Conservation (phyloP, 1,284 basidiomycete species). For the Microbotryum saponariae region DNA sequence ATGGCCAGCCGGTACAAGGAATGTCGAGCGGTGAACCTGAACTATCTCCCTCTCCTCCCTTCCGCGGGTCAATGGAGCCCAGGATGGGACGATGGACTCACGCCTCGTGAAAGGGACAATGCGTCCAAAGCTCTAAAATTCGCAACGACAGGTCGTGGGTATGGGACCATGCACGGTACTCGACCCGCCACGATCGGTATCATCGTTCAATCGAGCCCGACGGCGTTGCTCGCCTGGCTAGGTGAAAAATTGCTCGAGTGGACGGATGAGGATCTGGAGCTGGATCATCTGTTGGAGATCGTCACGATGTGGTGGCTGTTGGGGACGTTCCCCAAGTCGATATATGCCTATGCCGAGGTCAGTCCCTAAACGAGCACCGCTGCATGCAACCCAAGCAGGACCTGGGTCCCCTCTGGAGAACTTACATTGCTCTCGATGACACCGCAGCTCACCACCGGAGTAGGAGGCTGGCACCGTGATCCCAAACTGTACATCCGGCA, state of each 20-base stretch:
- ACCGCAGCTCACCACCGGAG: constrained; percentile 23
- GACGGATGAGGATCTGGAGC: constrained; percentile 39
- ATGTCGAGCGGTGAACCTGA: constrained; percentile 24
- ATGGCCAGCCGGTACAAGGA: constrained; percentile 14
- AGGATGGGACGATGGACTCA: constrained; percentile 1
- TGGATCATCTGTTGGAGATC: constrained; percentile 39
- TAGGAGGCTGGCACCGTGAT: constrained; percentile 28
- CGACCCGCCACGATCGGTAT: constrained; percentile 43
- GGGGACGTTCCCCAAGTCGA: constrained; percentile 41
- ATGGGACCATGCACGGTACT: constrained; percentile 36
- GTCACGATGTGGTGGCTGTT: constrained; percentile 45
- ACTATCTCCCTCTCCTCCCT: constrained; percentile 13
- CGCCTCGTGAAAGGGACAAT: constrained; percentile 8
- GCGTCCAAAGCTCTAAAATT: constrained; percentile 5
- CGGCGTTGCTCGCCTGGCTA: constrained; percentile 44
- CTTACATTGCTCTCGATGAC: background rate
- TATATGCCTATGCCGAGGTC: constrained; percentile 45
- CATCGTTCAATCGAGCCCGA: constrained; percentile 40
- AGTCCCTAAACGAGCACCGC: constrained; percentile 15
- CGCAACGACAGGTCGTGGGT: constrained; percentile 15
- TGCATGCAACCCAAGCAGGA: background rate
- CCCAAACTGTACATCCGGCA: constrained; percentile 37
- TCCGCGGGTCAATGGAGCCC: background rate
- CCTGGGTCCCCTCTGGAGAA: no score
- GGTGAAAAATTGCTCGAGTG: constrained; percentile 44